A percentile compares a stretch with the other conserved stretches of the same genome.
Conservation (phyloP, 768 basidiomycete species). For the Mycena vitilis region DNA sequence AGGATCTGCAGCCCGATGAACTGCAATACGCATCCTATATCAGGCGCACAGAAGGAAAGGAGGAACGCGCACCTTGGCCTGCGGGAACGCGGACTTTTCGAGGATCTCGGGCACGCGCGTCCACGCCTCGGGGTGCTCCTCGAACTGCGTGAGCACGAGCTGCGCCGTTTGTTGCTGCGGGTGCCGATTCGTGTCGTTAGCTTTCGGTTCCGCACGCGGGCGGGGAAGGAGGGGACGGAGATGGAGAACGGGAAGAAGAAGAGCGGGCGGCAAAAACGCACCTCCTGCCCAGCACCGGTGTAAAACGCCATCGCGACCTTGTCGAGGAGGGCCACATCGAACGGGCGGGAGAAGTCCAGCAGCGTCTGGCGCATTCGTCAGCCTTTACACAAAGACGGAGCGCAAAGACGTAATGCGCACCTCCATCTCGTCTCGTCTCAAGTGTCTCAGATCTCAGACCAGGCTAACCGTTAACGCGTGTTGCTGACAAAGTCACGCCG, state of each 20-base stretch:
- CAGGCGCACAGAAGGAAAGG: too few species aligned
- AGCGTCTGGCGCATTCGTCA: too few species aligned
- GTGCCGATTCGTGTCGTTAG: too few species aligned
- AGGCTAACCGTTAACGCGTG: constrained; percentile 35
- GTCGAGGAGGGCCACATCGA: constrained; percentile 93
- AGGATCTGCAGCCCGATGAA: constrained; percentile 97
- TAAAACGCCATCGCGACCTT: constrained; percentile 94
- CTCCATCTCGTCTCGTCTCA: too few species aligned
- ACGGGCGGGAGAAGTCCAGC: constrained; percentile 94
- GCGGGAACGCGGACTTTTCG: constrained; percentile 81
- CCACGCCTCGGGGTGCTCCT: constrained; percentile 98
- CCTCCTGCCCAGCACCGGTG: constrained; percentile 86
- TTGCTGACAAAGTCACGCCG: constrained; percentile 25
- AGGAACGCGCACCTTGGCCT: constrained; percentile 82
- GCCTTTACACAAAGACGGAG: too few species aligned
- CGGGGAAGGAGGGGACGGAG: too few species aligned
- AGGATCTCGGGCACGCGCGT: constrained; percentile 95
- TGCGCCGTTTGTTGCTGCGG: constrained; percentile 95
- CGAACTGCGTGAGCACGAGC: constrained; percentile 92
- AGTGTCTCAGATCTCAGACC: too few species aligned
- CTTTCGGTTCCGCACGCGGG: too few species aligned
- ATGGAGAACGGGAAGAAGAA: too few species aligned
- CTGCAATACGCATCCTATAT: constrained; percentile 54
- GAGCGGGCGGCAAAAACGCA: too few species aligned
- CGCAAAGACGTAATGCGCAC: too few species aligned